phyloP scores from a whole-genome alignment of 2,329 filamentous ascomycete genomes.

The Phialophora expanda region DNA sequence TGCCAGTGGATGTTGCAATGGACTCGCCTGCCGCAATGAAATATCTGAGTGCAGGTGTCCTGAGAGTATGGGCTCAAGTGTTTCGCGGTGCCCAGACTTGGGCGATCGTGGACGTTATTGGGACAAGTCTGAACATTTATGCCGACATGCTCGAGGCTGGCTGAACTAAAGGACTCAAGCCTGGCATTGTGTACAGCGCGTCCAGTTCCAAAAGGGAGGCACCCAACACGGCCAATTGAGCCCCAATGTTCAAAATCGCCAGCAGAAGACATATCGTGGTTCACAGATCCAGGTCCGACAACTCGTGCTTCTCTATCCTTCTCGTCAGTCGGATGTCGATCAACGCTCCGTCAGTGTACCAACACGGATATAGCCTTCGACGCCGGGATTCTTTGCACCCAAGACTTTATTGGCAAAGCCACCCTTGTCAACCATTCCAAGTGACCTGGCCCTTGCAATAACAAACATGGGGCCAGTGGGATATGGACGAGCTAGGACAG shows the following conservation, averaged over 20 bases:
- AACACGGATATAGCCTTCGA: not conserved
- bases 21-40: conserved; percentile 44
- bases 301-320: not conserved
- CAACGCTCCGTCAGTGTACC: not conserved
- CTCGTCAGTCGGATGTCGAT: not conserved
- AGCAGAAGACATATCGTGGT: too few species aligned
- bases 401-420: not conserved
- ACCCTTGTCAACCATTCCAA: not conserved
- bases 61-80: conserved; percentile 51
- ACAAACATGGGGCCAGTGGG: not conserved
- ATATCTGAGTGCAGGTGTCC: conserved; percentile 48
- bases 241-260: not conserved
- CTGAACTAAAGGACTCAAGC: conserved; percentile 1
- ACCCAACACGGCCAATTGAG: not conserved
- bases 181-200: not conserved
- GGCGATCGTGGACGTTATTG: conserved; percentile 52
- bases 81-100: conserved; percentile 52
- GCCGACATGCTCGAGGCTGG: conserved; percentile 48
- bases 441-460: not conserved
- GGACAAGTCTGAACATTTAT: conserved; percentile 49
- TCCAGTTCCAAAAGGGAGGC: not conserved
- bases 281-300: not conserved
- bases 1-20: conserved; percentile 31
- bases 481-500: not conserved
- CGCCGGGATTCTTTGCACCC: not conserved